Base-by-base conservation (phyloP, 2,329 filamentous ascomycete species). In the Didymella pinodella region DNA sequence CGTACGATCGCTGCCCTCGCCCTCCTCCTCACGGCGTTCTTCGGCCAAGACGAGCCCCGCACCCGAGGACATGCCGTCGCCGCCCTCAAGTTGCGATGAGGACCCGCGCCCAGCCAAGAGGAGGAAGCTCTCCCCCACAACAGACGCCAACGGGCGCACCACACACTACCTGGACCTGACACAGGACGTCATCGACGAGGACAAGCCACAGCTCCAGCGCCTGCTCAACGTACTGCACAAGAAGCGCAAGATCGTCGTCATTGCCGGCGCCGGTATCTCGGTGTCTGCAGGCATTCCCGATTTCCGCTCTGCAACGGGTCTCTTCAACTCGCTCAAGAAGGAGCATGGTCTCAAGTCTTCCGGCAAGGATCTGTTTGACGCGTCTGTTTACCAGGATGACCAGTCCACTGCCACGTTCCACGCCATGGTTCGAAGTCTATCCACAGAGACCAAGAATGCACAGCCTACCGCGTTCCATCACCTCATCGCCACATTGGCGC, bases 271-370 rank as follows among this genome's bases (percentile, higher is more conserved):
- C 64, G 95, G 95, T 62, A 99, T 99, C 70, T 98, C 95, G 38
- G 95, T 97, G 50, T 94, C 94, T 53, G 94, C 95, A 67, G 95
- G 95, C 63, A 96, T 99, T 70, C 95, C 95, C 69, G 95, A 99
- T 77, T 99, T 99, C 73, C 92, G 95, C 65, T 99, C 95, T 5
- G 89, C 91, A 11, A 90, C 88, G 59, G 95, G 95, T 49, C 85
- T 99, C 3, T 99, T 99, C 79, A 90, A 88, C 59, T 91, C 90
- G 18, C 83, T 97, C 26, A 90, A 91, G 65, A 90, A 87, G 62
- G 90, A 97, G 73, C 92, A 97, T 78, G 96, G 95, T 67, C 83
- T 97, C 62, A 97, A 96, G 75, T 87, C 90, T 22, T 97, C 95
- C 0, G 95, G 95, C 51, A 97, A 98, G 78, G 89, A 97, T 66